Base-by-base conservation (phyloP, 2,329 filamentous ascomycete species). In the Xylariaceae sp. region DNA sequence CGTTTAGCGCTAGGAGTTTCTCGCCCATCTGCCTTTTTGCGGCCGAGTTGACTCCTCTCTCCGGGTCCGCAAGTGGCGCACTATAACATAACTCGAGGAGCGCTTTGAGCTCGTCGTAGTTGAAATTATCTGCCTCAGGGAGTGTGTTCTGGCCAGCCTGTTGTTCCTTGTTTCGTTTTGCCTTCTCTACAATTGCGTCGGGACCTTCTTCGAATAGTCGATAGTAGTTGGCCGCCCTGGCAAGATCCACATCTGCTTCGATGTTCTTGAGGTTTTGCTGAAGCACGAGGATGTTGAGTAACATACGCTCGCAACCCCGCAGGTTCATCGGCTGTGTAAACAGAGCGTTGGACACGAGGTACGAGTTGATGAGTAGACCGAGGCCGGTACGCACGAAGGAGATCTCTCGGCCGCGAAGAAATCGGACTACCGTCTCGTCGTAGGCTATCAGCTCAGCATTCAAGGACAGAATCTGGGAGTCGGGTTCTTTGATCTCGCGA, bases 221-320 rank as follows among this genome's bases (percentile, higher is more conserved):
- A 69, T 86, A 92, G 75, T 88, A 93, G 60, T 83, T 80, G 17
- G 84, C 81, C 0, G 87, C 83, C 42, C 83, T 77, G 3, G 80
- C 78, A 34, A 93, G 78, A 58, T 83, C 80, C 2, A 89, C 87
- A 7, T 82, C 82, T 1, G 83, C 80, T 73, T 94, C 91, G 56
- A 99, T 87, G 66, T 96, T 96, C 77, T 96, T 96, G 57, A 99
- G 84, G 69, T 96, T 97, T 72, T 99, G 94, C 75, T 97, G 93
- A 55, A 99, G 79, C 47, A 99, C 94, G 23, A 97, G 82, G 53
- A 97, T 91, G 72, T 99, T 96, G 69, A 97, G 84, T 72, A 92
- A 88, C 84, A 99, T 92, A 44, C 92, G 84, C n/a, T 87, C 85
- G 61, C 88, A 90, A 48, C 94, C 94, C 67, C 88, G 84, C 44